These are phyloP conservation scores for Cytospora piceicola DNA, from an alignment of 2,329 filamentous ascomycete genomes.

Conservation along the genomic window DNA sequence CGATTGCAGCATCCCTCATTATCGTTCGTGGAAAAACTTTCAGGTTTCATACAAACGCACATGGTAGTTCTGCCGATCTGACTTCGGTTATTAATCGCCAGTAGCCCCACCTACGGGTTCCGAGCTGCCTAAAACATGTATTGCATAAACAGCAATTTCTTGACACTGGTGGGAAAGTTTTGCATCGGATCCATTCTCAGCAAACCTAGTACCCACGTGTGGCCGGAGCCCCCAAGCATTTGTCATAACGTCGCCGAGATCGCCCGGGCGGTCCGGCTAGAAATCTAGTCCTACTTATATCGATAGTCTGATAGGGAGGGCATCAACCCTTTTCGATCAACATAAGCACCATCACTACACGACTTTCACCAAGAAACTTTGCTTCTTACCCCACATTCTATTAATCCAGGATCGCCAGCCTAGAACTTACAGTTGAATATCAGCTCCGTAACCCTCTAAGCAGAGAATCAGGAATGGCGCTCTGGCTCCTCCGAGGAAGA, in stretches of 20 bases:
- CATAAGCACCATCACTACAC: no score
- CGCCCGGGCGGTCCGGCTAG: no score
- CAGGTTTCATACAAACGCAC: not conserved
- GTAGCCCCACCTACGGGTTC: not conserved
- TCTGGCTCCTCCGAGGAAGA: no score
- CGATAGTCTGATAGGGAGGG: no score
- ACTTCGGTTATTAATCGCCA: not conserved
- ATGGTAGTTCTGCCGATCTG: not conserved
- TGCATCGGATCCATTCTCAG: not conserved
- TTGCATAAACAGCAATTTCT: not conserved
- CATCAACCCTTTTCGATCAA: no score
- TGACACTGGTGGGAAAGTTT: not conserved
- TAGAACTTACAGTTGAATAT: no score
- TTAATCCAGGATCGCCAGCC: no score
- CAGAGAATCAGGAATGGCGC: no score
- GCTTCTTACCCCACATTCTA: no score
- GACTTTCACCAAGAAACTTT: no score
- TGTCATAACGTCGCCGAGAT: not conserved
- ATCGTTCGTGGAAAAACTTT: not conserved
- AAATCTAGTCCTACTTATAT: no score
- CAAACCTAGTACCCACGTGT: not conserved
- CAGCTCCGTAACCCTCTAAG: no score
- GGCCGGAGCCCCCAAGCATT: not conserved
- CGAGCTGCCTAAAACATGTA: not conserved
- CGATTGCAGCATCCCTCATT: not conserved